Percentiles rank a stretch among this genome's conserved stretches.
These are phyloP conservation scores for Adansonia gregorii DNA, from an alignment of 441 rosid genomes.

Conservation along the genomic window DNA sequence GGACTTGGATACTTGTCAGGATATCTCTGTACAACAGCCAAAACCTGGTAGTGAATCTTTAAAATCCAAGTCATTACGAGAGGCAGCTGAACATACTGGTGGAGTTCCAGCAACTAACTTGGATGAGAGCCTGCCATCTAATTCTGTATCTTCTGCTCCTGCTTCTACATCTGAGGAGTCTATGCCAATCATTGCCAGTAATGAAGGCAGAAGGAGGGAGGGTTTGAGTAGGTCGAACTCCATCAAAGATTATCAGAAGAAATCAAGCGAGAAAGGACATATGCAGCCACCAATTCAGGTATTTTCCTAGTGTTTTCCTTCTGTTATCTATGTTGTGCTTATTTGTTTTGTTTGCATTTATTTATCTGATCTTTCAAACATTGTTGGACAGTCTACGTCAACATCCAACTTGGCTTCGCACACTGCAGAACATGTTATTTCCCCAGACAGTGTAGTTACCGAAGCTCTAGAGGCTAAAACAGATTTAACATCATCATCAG, in stretches of 20 bases:
- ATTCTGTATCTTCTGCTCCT: conserved; percentile 23
- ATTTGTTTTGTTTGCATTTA: conserved; percentile 11
- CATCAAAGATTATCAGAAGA: conserved; percentile 59
- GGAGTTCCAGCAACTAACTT: conserved; percentile 37
- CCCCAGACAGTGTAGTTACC: conserved; percentile 35
- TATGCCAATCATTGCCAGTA: conserved; percentile 24
- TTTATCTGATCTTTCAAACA: conserved; percentile 33
- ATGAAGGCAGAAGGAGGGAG: conserved; percentile 48
- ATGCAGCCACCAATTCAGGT: conserved; percentile 55
- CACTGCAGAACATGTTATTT: conserved; percentile 37
- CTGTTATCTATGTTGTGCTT: not conserved
- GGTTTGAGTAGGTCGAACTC: conserved; percentile 55
- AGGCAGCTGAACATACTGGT: conserved; percentile 38
- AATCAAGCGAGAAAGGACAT: conserved; percentile 47
- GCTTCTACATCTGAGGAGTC: conserved; percentile 40
- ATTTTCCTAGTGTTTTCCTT: conserved; percentile 5
- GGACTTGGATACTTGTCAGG: conserved; percentile 43
- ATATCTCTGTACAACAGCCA: conserved; percentile 44
- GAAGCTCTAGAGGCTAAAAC: conserved; percentile 42
- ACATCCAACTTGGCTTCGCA: conserved; percentile 29
- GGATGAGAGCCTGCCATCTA: conserved; percentile 33
- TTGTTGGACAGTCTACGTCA: conserved; percentile 42
- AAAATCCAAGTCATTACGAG: conserved; percentile 39
- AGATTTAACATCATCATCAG: conserved; percentile 28
- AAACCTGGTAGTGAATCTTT: conserved; percentile 45